These are phyloP conservation scores for Pythium periplocum DNA, from an alignment of 352 stramenopile genomes.

Conservation along the genomic window DNA sequence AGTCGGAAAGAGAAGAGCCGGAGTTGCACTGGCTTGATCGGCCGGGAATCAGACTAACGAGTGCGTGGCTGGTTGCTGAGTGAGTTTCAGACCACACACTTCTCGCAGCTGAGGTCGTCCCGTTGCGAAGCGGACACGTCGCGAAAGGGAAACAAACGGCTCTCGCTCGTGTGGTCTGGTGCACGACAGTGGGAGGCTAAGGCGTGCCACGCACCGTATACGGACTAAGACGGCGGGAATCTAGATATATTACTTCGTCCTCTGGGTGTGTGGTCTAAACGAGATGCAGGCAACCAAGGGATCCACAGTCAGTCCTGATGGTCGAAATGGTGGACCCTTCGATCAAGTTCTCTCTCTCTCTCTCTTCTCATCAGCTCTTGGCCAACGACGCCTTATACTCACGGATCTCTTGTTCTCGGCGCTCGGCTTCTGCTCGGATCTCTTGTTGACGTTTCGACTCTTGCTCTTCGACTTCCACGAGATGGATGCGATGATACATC, in stretches of 20 bases:
- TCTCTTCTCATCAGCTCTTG: slow-evolving; percentile 1
- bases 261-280: neutral
- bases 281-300: neutral
- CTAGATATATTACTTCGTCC: neutral
- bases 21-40: too few relatives aligned
- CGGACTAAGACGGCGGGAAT: neutral
- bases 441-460: slow-evolving; percentile 39
- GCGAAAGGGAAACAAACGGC: too few relatives aligned
- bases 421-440: slow-evolving; percentile 39
- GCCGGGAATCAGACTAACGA: too few relatives aligned
- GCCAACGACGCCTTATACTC: slow-evolving; percentile 56
- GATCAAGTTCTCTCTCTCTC: neutral
- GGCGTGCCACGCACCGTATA: too few relatives aligned
- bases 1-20: too few relatives aligned
- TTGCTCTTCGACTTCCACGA: slow-evolving; percentile 42
- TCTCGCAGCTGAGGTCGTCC: too few relatives aligned
- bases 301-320: neutral
- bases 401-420: slow-evolving; percentile 42
- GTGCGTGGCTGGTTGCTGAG: too few relatives aligned
- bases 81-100: too few relatives aligned
- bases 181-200: too few relatives aligned
- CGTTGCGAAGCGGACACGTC: too few relatives aligned
- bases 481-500: slow-evolving; percentile 69
- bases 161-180: too few relatives aligned
- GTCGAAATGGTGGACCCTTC: neutral